Percentiles rank a stretch among this genome's conserved stretches.
phyloP scores from a whole-genome alignment of 176 grass and related monocot genomes.

The Triticum monococcum region DNA sequence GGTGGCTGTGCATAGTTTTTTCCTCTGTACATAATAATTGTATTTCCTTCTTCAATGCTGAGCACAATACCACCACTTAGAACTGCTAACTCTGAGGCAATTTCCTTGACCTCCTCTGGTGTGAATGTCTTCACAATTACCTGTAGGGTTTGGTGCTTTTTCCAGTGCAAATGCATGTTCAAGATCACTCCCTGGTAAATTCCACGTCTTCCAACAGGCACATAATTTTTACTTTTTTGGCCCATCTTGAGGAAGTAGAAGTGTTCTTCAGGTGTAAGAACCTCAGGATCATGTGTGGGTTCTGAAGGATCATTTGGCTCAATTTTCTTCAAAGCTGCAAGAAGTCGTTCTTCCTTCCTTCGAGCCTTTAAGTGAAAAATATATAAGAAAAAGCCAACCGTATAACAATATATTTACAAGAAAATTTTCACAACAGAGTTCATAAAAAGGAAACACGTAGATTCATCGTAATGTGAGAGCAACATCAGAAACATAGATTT shows the following conservation, averaged over 20 bases:
- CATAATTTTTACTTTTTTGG: constrained; percentile 93
- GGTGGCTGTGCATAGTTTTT: constrained; percentile 95
- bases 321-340: constrained; percentile 85
- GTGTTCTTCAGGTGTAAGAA: constrained; percentile 93
- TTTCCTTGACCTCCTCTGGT: constrained; percentile 86
- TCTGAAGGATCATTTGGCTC: constrained; percentile 72
- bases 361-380: constrained; percentile 49
- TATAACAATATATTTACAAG: not conserved
- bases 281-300: constrained; percentile 77
- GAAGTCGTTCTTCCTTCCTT: constrained; percentile 72
- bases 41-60: constrained; percentile 78
- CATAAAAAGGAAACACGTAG: not conserved
- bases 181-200: constrained; percentile 98
- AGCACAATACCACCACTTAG: constrained; percentile 93
- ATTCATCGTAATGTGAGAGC: constrained; percentile 3
- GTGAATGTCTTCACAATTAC: constrained; percentile 97
- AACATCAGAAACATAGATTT: not conserved
- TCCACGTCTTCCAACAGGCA: constrained; percentile 89
- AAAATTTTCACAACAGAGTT: not conserved
- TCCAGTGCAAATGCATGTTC: constrained; percentile 99
- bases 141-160: constrained; percentile 94
- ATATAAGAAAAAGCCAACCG: constrained; percentile 8
- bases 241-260: constrained; percentile 98
- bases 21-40: constrained; percentile 95
- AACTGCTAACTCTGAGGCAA: constrained; percentile 72